Conservation (phyloP, 176 grass and related monocot species). For the Metroxylon sagu region DNA sequence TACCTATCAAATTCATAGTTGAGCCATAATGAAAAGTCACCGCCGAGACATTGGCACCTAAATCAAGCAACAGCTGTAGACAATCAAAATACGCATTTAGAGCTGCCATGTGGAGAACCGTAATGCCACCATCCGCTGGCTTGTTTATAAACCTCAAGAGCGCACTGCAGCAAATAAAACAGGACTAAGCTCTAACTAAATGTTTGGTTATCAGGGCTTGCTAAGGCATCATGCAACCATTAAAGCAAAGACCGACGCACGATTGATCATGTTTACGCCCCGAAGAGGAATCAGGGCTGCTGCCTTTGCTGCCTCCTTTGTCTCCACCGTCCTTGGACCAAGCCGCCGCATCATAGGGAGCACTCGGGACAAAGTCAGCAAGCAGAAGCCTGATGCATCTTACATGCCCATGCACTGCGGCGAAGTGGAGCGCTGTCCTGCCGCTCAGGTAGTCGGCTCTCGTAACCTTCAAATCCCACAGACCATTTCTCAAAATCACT, state of each 20-base stretch:
- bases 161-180: conserved; percentile 31
- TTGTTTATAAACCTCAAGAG: conserved; percentile 79
- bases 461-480: conserved; percentile 51
- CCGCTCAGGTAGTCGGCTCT: conserved; percentile 83
- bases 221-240: too few species aligned
- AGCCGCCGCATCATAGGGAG: conserved; percentile 33
- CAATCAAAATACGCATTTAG: conserved; percentile 76
- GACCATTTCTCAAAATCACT: too few species aligned
- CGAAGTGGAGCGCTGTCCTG: conserved; percentile 82
- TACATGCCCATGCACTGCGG: conserved; percentile 61
- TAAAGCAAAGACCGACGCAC: conserved; percentile 22
- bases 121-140: conserved; percentile 78
- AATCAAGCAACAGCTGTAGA: conserved; percentile 82
- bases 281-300: conserved; percentile 43
- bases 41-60: conserved; percentile 66
- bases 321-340: conserved; percentile 25
- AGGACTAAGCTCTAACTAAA: too few species aligned
- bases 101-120: conserved; percentile 81
- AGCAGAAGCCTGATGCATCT: conserved; percentile 73
- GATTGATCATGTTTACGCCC: conserved; percentile 58
- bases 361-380: conserved; percentile 65
- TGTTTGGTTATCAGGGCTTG: too few species aligned
- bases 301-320: conserved; percentile 23
- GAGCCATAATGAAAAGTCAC: conserved; percentile 83
- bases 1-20: conserved; percentile 69